Conservation (phyloP, 2,329 filamentous ascomycete genomes). For the Drechslerella coelobrocha region DNA sequence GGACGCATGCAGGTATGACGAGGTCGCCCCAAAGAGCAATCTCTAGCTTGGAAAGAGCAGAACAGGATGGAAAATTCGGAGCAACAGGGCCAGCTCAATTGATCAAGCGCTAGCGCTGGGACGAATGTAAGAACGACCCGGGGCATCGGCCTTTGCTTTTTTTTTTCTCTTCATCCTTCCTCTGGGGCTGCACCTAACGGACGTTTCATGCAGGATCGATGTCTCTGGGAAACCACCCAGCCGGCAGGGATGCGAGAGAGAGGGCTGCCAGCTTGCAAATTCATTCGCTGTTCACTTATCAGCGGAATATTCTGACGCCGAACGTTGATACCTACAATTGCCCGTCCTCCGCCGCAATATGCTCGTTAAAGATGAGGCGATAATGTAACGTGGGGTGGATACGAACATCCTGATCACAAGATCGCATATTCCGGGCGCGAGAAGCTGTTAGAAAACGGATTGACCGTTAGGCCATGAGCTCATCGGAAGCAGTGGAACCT, state of each 20-base stretch:
- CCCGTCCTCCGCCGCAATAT: slow-evolving; percentile 7
- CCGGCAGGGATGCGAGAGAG: slow-evolving; percentile 18
- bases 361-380: slow-evolving; percentile 4
- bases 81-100: slow-evolving; percentile 43
- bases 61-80: slow-evolving; percentile 38
- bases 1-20: slow-evolving; percentile 49
- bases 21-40: slow-evolving; percentile 32
- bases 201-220: slow-evolving; percentile 52
- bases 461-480: slow-evolving; percentile 34
- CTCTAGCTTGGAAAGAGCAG: slow-evolving; percentile 17
- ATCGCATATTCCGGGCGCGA: slow-evolving; percentile 16
- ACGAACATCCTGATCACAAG: slow-evolving; percentile 40
- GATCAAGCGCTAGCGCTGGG: slow-evolving; percentile 39
- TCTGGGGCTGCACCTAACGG: slow-evolving; percentile 42
- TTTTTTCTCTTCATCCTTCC: slow-evolving; percentile 7
- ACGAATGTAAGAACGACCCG: slow-evolving; percentile 27
- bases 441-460: slow-evolving; percentile 3
- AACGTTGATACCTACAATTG: slow-evolving; percentile 4
- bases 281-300: slow-evolving; percentile 17
- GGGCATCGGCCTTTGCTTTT: slow-evolving; percentile 23
- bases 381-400: slow-evolving; percentile 31
- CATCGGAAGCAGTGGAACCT: slow-evolving; percentile 19
- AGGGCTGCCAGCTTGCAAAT: slow-evolving; percentile 32
- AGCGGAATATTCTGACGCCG: slow-evolving; percentile 8
- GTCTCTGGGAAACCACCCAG: slow-evolving; percentile 24